These are phyloP conservation scores for Xylaria polymorpha DNA, from an alignment of 2,329 filamentous ascomycete genomes.

Conservation along the genomic window DNA sequence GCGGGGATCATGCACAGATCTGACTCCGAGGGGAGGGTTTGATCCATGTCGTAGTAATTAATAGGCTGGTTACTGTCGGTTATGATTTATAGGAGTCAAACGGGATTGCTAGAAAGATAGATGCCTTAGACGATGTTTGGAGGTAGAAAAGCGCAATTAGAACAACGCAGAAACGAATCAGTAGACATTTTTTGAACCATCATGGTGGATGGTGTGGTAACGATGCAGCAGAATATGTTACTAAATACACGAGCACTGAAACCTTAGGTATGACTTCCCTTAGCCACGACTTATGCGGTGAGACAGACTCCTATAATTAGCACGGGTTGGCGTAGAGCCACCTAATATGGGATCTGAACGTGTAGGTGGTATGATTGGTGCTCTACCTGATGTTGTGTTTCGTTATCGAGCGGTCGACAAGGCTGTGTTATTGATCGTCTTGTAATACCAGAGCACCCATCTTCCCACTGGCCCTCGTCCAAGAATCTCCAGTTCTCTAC, in stretches of 20 bases:
- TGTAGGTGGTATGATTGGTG: background rate
- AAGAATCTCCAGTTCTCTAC: background rate
- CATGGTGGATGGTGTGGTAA: background rate
- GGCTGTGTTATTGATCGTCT: background rate
- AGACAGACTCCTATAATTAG: background rate
- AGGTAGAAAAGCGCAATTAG: too few species aligned
- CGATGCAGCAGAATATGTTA: background rate
- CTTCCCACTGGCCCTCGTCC: background rate
- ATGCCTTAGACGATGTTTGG: too few species aligned
- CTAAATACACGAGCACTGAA: background rate
- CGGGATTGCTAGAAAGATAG: too few species aligned
- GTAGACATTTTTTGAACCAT: too few species aligned
- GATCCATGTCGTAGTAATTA: too few species aligned
- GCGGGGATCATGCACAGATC: too few species aligned
- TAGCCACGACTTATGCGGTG: background rate
- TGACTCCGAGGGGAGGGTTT: too few species aligned
- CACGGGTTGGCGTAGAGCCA: background rate
- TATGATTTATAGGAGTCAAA: too few species aligned
- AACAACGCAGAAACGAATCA: too few species aligned
- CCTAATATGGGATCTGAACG: background rate
- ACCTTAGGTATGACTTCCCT: background rate
- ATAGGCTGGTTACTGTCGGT: too few species aligned
- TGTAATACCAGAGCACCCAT: background rate
- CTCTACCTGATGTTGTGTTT: background rate
- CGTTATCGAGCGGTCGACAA: background rate